Base-by-base conservation (phyloP, 2,329 filamentous ascomycete species). In the Botrytis deweyae region DNA sequence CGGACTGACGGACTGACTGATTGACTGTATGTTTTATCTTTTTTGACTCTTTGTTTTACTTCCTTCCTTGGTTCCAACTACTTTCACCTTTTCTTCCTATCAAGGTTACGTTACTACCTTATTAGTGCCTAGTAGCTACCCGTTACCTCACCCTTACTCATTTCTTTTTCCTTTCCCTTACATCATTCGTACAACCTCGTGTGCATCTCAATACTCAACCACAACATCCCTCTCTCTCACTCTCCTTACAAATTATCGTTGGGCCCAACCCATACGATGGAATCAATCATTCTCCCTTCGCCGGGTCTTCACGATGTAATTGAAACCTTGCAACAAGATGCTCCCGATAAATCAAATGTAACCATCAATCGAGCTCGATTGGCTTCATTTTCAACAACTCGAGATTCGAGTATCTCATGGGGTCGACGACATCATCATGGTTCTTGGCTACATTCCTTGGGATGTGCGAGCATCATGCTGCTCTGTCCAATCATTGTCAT, bases 391-490 rank as follows among this genome's bases (percentile, higher is more conserved):
- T 74, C 73, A 10, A 55, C 73, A n/a, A 70, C 65, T 36, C 72
- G 74, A 64, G 75, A 76, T 67, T 73, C 74, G 4, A 75, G 70
- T 38, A 73, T 77, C 42, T 75, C 75, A 10, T 78, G 77, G 77
- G 76, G 77, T 46, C 73, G 76, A 76, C 74, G 78, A 72, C 66
- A 77, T 74, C 76, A 78, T 72, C 79, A 76, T 78, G 79, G 79
- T 61, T 78, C 75, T 42, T 77, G 68, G 78, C 63, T 70, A 25
- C 79, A 76, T 76, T 77, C 74, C 52, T 70, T 79, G 33, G 77
- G 77, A 16, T 79, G 78, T 64, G 63, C 70, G 6, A 72, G 75
- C 49, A 76, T 79, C 36, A 78, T 79, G 77, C 20, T 70, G 4
- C 55, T 76, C 9, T 77, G 76, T 55, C 78, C 78, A 9, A 63